Conservation (phyloP, 345 rosid species). For the Sisymbrium irio region DNA sequence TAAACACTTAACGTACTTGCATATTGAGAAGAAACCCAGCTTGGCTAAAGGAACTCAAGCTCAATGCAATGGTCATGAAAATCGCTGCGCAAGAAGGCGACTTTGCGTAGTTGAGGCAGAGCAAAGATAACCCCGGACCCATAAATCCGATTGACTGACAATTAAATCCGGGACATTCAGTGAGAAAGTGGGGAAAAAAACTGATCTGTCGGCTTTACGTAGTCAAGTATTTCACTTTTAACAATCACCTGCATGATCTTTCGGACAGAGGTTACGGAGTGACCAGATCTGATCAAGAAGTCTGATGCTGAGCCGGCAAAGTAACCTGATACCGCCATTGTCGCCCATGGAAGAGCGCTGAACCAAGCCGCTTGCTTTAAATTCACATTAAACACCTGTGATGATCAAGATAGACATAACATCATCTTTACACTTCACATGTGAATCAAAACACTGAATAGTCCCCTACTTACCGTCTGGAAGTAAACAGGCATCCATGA, state of each 20-base stretch:
- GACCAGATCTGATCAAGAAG: slow-evolving; percentile 62
- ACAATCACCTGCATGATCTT: slow-evolving; percentile 84
- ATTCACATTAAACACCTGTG: slow-evolving; percentile 78
- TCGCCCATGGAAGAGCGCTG: slow-evolving; percentile 95
- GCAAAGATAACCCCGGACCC: slow-evolving; percentile 81
- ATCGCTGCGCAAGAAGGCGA: slow-evolving; percentile 65
- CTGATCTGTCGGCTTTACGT: not conserved
- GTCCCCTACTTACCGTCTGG: slow-evolving; percentile 55
- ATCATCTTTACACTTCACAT: slow-evolving; percentile 1
- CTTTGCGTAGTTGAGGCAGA: slow-evolving; percentile 71
- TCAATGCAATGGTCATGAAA: slow-evolving; percentile 66
- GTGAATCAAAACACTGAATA: not conserved
- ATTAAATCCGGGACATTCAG: not conserved
- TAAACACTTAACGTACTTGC: slow-evolving; percentile 63
- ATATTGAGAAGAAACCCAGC: slow-evolving; percentile 96
- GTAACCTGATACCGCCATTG: slow-evolving; percentile 87
- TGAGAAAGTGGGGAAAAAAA: not conserved
- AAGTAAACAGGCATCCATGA: slow-evolving; percentile 99
- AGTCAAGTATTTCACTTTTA: not conserved
- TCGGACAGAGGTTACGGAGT: slow-evolving; percentile 70
- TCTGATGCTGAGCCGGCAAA: slow-evolving; percentile 77
- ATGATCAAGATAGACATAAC: not conserved
- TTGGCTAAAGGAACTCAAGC: slow-evolving; percentile 96
- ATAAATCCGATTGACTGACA: slow-evolving; percentile 80
- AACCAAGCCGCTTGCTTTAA: slow-evolving; percentile 98